phyloP scores from a whole-genome alignment of 805 yeast genomes.

The Ogataea ramenticola region DNA sequence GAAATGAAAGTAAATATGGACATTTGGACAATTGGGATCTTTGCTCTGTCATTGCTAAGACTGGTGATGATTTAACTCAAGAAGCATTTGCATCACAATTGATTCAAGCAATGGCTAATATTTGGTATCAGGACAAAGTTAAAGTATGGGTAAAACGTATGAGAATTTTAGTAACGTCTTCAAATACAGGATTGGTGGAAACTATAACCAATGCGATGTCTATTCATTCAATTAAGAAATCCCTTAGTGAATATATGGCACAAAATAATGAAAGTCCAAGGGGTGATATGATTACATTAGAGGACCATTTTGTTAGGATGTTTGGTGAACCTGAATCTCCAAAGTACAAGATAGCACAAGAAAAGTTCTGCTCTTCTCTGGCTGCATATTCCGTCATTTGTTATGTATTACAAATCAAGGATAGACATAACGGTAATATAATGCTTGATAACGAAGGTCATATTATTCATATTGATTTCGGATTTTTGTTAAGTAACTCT shows the following conservation, averaged over 20 bases:
- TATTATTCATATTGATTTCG: slow-evolving; percentile 91
- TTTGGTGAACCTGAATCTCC: slow-evolving; percentile 58
- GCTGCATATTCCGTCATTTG: slow-evolving; percentile 92
- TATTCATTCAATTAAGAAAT: slow-evolving; percentile 89
- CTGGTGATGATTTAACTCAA: slow-evolving; percentile 92
- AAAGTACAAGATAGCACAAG: slow-evolving; percentile 68
- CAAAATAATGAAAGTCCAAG: slow-evolving; percentile 61
- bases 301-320: slow-evolving; percentile 70
- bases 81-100: slow-evolving; percentile 97
- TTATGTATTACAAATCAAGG: slow-evolving; percentile 86
- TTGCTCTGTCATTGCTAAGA: slow-evolving; percentile 91
- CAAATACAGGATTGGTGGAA: slow-evolving; percentile 87
- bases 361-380: slow-evolving; percentile 75
- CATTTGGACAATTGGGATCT: slow-evolving; percentile 90
- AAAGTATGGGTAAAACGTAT: slow-evolving; percentile 89
- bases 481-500: slow-evolving; percentile 83
- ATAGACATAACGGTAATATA: slow-evolving; percentile 94
- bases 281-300: slow-evolving; percentile 62
- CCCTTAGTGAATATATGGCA: slow-evolving; percentile 70
- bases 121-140: slow-evolving; percentile 67
- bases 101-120: slow-evolving; percentile 76
- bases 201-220: slow-evolving; percentile 94
- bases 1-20: slow-evolving; percentile 73
- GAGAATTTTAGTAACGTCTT: slow-evolving; percentile 88
- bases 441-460: slow-evolving; percentile 97